phyloP scores from a whole-genome alignment of 2,329 filamentous ascomycete species.

The Macrophomina pseudophaseolina region DNA sequence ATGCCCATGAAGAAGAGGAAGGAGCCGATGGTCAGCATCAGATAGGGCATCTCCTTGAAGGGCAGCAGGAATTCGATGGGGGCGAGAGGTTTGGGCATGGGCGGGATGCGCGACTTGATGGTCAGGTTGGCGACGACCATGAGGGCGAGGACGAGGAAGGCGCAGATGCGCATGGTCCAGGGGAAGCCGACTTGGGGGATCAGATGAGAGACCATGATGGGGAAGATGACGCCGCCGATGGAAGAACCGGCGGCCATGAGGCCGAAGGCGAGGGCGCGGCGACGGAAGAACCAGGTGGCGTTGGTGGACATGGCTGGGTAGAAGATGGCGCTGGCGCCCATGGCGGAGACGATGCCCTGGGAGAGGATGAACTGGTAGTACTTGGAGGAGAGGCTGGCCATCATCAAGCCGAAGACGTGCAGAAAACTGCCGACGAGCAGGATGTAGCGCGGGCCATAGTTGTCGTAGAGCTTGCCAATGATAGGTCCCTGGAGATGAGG shows the following conservation, averaged over 20 bases:
- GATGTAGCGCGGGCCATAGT: constrained; percentile 64
- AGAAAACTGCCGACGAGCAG: constrained; percentile 59
- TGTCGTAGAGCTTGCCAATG: constrained; percentile 68
- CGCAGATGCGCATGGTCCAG: constrained; percentile 63
- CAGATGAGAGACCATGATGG: constrained; percentile 64
- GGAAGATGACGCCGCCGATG: constrained; percentile 63
- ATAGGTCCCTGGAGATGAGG: constrained; percentile 56
- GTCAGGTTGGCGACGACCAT: constrained; percentile 57
- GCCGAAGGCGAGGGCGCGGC: constrained; percentile 55
- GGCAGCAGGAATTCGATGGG: constrained; percentile 37
- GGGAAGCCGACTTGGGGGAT: constrained; percentile 59
- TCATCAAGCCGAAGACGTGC: constrained; percentile 68
- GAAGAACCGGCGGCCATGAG: constrained; percentile 52
- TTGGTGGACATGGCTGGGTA: constrained; percentile 51
- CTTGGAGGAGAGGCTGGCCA: constrained; percentile 61
- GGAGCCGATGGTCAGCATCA: constrained; percentile 36
- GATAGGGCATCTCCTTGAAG: constrained; percentile 41
- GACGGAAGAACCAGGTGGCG: constrained; percentile 57
- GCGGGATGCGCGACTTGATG: constrained; percentile 54
- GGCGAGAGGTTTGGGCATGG: constrained; percentile 40
- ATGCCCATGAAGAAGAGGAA: constrained; percentile 63
- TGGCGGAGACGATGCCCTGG: constrained; percentile 58
- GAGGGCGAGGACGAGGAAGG: constrained; percentile 66
- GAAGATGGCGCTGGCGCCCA: constrained; percentile 58
- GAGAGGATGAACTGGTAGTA: constrained; percentile 63